Evolutionary conservation across 352 stramenopile species (phyloP).

Genomic region (Achlya hypogyna): DNA sequence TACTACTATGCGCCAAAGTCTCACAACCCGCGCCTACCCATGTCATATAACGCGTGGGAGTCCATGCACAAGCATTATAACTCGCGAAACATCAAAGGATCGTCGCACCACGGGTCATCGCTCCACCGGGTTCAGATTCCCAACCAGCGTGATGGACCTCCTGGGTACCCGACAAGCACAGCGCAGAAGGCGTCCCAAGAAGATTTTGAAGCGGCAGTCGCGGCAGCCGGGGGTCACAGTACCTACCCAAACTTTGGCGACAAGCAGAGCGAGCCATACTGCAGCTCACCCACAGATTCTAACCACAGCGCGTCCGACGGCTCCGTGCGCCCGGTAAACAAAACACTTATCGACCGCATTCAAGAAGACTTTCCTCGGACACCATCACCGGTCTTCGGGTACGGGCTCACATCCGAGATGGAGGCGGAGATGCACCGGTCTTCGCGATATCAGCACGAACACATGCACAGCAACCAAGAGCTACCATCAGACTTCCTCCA

Average conservation of each 20-base stretch:
- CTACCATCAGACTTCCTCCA: constrained; percentile 11
- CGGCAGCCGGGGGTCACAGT: constrained; percentile 31
- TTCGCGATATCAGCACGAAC: background rate
- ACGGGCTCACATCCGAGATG: background rate
- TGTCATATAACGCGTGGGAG: constrained; percentile 14
- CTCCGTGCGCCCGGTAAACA: constrained; percentile 6
- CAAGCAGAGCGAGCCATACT: background rate
- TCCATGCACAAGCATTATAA: constrained; percentile 7
- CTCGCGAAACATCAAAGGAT: background rate
- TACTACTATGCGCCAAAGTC: constrained; percentile 16
- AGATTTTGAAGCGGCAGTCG: constrained; percentile 21
- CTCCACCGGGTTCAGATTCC: constrained; percentile 14
- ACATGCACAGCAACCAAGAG: constrained; percentile 6
- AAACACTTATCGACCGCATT: constrained; percentile 55
- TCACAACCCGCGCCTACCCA: constrained; percentile 11
- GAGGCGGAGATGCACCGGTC: background rate
- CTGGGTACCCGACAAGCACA: constrained; percentile 20
- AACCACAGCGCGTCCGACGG: background rate
- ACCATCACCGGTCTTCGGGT: constrained; percentile 48
- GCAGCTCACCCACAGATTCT: constrained; percentile 10
- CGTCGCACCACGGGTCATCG: background rate
- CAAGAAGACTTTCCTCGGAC: constrained; percentile 74
- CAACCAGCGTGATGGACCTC: background rate
- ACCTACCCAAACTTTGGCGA: background rate
- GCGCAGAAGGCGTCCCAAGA: constrained; percentile 22